Conservation (phyloP, 352 stramenopile genomes). For the Globisporangium sylvaticum region DNA sequence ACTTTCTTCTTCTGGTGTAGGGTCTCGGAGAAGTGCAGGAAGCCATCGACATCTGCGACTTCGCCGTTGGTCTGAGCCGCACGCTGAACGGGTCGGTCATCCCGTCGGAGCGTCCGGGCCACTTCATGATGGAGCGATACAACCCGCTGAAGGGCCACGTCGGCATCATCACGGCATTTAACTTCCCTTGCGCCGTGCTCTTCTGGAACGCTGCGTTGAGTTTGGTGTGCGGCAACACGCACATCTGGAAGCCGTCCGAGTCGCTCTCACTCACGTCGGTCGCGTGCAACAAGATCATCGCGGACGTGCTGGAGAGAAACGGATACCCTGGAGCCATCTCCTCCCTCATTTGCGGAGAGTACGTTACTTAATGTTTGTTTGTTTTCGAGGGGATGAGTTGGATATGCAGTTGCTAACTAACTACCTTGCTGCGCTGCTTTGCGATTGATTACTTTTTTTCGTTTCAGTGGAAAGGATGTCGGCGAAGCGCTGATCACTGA, state of each 20-base stretch:
- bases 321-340: constrained; percentile 80
- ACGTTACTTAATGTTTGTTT: not conserved
- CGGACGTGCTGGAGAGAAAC: constrained; percentile 85
- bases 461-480: constrained; percentile 58
- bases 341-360: constrained; percentile 78
- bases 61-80: constrained; percentile 89
- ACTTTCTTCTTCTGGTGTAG: constrained; percentile 19
- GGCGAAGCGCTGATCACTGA: constrained; percentile 85
- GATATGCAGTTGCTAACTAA: not conserved
- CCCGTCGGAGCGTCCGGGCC: constrained; percentile 85
- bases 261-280: constrained; percentile 88
- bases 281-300: constrained; percentile 89
- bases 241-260: constrained; percentile 91
- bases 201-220: constrained; percentile 91
- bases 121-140: constrained; percentile 94
- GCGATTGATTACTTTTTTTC: not conserved
- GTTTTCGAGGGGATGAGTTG: not conserved
- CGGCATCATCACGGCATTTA: constrained; percentile 93
- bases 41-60: constrained; percentile 93
- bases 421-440: not conserved
- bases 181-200: constrained; percentile 89
- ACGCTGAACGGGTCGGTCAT: constrained; percentile 88
- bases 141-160: constrained; percentile 92
- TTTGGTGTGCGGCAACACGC: constrained; percentile 89
- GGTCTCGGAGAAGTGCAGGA: constrained; percentile 92